Conservation (phyloP, 345 rosid species). For the Arabis hirsuta region DNA sequence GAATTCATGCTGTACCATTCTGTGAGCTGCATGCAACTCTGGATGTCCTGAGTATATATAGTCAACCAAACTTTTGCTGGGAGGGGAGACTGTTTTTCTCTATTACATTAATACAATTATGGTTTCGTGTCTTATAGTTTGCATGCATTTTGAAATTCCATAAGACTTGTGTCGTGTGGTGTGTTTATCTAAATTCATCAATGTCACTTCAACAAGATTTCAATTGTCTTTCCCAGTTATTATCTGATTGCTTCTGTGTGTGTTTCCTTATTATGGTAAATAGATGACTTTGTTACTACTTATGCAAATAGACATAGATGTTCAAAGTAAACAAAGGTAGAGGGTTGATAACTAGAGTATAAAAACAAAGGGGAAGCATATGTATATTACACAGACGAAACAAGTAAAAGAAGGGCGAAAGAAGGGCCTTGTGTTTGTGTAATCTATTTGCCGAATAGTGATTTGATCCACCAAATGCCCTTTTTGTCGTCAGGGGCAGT, state of each 20-base stretch:
- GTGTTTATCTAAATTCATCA: slow-evolving; percentile 24
- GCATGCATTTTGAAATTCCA: slow-evolving; percentile 25
- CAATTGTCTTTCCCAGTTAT: slow-evolving; percentile 1
- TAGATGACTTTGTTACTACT: background rate
- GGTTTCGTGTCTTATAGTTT: slow-evolving; percentile 29
- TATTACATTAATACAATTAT: slow-evolving; percentile 13
- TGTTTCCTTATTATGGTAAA: background rate
- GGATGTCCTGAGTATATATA: slow-evolving; percentile 32
- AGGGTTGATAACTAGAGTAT: slow-evolving; percentile 15
- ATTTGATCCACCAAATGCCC: slow-evolving; percentile 91
- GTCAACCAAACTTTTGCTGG: slow-evolving; percentile 36
- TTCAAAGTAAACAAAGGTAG: background rate
- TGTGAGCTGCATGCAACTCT: slow-evolving; percentile 52
- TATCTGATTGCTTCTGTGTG: background rate
- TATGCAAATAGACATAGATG: slow-evolving; percentile 3
- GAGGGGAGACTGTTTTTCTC: slow-evolving; percentile 8
- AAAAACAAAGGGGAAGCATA: background rate
- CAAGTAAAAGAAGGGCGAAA: background rate
- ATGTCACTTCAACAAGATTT: slow-evolving; percentile 18
- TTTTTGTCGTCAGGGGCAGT: slow-evolving; percentile 61
- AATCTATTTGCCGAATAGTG: slow-evolving; percentile 61
- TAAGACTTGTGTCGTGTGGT: slow-evolving; percentile 25
- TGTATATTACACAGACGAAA: slow-evolving; percentile 14
- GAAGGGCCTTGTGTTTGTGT: background rate
- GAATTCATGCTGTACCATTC: slow-evolving; percentile 87